Conservation (phyloP, 1,284 basidiomycete genomes). For the Moniliophthora roreri region DNA sequence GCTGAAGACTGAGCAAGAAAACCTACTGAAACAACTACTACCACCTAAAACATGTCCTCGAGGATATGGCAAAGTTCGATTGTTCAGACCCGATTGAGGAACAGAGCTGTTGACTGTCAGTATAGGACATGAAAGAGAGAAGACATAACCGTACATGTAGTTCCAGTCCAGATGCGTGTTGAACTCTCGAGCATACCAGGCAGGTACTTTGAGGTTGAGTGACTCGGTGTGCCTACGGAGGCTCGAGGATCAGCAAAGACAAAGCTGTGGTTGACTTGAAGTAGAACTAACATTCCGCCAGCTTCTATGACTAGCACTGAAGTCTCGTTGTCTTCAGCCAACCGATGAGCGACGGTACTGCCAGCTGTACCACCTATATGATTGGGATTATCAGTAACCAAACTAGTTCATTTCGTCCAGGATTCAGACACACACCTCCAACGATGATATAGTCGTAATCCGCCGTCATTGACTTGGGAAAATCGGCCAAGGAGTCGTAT, state of each 20-base stretch:
- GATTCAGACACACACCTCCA: not conserved
- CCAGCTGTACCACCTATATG: not conserved
- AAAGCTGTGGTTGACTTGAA: not conserved
- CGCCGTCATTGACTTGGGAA: not conserved
- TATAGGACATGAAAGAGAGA: not conserved
- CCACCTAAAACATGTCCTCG: constrained; percentile 10
- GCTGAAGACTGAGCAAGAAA: not conserved
- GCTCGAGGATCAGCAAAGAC: not conserved
- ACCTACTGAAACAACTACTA: constrained; percentile 8
- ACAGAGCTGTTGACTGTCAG: not conserved
- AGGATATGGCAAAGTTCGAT: not conserved
- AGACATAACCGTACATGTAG: not conserved
- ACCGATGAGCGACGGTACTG: not conserved
- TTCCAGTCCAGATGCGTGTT: not conserved
- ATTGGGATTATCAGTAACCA: not conserved
- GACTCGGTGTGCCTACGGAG: not conserved
- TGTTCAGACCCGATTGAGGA: constrained; percentile 1
- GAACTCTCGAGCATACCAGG: not conserved
- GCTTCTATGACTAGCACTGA: not conserved
- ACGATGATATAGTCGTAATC: not conserved
- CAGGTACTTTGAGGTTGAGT: not conserved
- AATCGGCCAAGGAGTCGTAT: not conserved
- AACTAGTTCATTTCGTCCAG: not conserved
- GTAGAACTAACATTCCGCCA: not conserved
- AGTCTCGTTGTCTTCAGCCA: not conserved